phyloP scores from a whole-genome alignment of 306 rosid species.

The Canavalia gladiata region DNA sequence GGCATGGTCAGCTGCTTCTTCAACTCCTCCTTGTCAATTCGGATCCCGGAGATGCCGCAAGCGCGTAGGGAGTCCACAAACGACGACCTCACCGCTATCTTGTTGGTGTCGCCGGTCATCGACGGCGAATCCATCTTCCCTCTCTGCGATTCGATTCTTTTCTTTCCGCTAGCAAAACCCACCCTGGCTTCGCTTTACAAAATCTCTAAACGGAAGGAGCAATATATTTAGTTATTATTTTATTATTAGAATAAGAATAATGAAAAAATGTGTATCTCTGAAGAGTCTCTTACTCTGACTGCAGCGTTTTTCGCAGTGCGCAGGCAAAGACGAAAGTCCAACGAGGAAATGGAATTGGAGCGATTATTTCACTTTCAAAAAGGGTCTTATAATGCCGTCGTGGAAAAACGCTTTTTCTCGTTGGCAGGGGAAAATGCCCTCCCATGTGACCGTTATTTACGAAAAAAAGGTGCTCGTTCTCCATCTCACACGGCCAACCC shows the following conservation, averaged over 20 bases:
- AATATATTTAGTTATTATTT: background rate
- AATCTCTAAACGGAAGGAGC: background rate
- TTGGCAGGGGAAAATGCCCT: background rate
- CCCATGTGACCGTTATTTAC: conserved; percentile 30
- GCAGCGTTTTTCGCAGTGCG: background rate
- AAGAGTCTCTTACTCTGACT: conserved; percentile 10
- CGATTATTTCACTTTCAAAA: background rate
- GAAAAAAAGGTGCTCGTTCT: background rate
- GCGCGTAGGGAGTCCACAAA: conserved; percentile 72
- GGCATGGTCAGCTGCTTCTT: conserved; percentile 78
- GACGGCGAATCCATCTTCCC: conserved; percentile 60
- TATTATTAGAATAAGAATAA: background rate
- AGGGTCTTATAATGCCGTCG: background rate
- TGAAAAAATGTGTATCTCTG: background rate
- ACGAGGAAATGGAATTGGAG: background rate
- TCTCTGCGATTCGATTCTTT: conserved; percentile 9
- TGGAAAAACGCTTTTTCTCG: background rate
- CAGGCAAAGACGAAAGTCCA: conserved; percentile 39
- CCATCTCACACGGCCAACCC: background rate
- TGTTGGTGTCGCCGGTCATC: conserved; percentile 54
- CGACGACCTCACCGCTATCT: conserved; percentile 64
- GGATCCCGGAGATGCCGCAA: conserved; percentile 73
- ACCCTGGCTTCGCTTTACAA: conserved; percentile 5
- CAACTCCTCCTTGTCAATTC: conserved; percentile 84
- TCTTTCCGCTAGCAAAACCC: conserved; percentile 12